Percentiles rank a stretch among this genome's conserved stretches.
These are phyloP conservation scores for Daldinia grandis DNA, from an alignment of 495 filamentous ascomycete genomes.

Conservation along the genomic window DNA sequence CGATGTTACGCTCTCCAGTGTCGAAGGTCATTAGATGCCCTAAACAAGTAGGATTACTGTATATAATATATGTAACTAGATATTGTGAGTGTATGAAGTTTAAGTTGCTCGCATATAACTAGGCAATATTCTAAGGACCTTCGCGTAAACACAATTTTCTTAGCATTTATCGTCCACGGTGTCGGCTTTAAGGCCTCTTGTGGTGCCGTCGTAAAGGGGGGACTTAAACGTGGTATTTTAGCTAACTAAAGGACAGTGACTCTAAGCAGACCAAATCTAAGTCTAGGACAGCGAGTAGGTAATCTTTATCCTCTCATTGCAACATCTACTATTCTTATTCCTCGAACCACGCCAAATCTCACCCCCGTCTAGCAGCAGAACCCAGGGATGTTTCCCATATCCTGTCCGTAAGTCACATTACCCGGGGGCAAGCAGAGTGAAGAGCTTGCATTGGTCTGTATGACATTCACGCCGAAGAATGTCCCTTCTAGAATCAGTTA, in stretches of 20 bases:
- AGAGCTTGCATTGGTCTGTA: conserved; percentile 12
- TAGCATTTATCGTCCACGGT: not conserved
- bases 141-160: not conserved
- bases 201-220: not conserved
- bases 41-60: not conserved
- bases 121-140: not conserved
- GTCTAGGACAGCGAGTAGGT: not conserved
- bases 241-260: not conserved
- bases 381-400: conserved; percentile 29
- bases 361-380: conserved; percentile 30
- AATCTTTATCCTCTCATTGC: not conserved
- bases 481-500: conserved; percentile 13
- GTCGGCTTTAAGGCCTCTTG: not conserved
- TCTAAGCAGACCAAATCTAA: not conserved
- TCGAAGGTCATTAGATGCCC: not conserved
- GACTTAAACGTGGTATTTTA: not conserved
- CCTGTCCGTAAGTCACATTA: conserved; percentile 31
- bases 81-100: not conserved
- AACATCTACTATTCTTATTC: not conserved
- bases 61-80: conserved; percentile 11
- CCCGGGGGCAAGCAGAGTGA: conserved; percentile 30
- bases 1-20: conserved; percentile 44
- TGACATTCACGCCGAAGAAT: conserved; percentile 35
- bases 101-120: not conserved
- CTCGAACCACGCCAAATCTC: not conserved